Evolutionary conservation across 2,329 filamentous ascomycete genomes (phyloP), one percentile per base, ranked within the genome.

Genomic region (Trichoderma harzianum): DNA sequence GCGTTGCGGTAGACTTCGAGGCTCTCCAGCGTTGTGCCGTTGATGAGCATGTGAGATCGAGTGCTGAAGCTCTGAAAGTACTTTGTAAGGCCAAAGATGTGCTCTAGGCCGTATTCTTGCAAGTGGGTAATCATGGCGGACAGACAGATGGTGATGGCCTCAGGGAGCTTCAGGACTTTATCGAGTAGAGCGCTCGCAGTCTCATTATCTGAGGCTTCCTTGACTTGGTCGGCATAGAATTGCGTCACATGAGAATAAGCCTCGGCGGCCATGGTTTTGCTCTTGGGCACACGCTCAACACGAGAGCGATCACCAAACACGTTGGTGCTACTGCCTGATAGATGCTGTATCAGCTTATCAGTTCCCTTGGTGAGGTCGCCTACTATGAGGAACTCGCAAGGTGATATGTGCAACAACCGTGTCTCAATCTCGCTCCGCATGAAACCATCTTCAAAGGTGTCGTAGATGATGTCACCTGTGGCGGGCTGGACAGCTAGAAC

Each of bases 371-470:
- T 96, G 16, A 98, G 87, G 16, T 96, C 90, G 16, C 96, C 96
- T 1, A 99, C 93, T 58, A 99, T 92, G 36, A 99, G 86, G 73
- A 99, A 94, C 80, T 99, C 96, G 82, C 95, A 97, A 0, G 96
- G 96, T 0, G 95, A 94, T 75, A 99, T 97, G 79, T 99, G 96
- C 34, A 99, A 84, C 30, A 99, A 84, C n/a, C 96, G 86, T 0
- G 96, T 99, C 83, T 99, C 96, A 39, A 99, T 92, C 79, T 99
- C 96, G 77, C 92, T 94, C 63, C 96, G 88, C 95, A 99, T 97
- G 82, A 98, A 98, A 2, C 95, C 94, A 78, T 99, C 96, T 76
- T 98, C 94, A 76, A 99, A 99, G 72, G 92, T 91, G 78, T 99
- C 96, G 77, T 98, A 97, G 70, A 98, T 92, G 76, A 99, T 94